Evolutionary conservation across 352 stramenopile genomes (phyloP).

Genomic region (Globisporangium alternatum): DNA sequence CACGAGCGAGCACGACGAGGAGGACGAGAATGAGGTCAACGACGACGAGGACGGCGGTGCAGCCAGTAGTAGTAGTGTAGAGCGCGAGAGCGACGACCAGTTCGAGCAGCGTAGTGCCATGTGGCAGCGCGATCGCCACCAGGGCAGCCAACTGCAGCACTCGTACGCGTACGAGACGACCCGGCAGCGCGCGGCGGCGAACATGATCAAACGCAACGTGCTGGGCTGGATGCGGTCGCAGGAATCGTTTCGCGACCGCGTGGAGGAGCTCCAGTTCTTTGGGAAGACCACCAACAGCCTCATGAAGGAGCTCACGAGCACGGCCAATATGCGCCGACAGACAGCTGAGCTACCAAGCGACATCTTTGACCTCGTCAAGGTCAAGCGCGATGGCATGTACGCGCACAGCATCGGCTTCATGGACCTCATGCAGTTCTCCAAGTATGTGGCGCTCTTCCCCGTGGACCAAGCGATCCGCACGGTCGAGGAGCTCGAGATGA

Average conservation of each 20-base stretch:
- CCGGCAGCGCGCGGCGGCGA: conserved; percentile 49
- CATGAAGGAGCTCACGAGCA: conserved; percentile 42
- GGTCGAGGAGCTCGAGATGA: conserved; percentile 53
- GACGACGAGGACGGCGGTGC: conserved; percentile 20
- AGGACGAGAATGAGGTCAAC: conserved; percentile 22
- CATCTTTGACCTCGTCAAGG: conserved; percentile 45
- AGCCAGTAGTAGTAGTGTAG: not conserved
- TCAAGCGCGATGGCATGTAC: conserved; percentile 20
- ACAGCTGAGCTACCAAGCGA: conserved; percentile 15
- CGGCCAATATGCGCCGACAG: conserved; percentile 8
- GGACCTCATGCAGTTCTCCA: conserved; percentile 62
- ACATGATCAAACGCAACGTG: conserved; percentile 61
- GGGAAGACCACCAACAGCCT: conserved; percentile 52
- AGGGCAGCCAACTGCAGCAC: conserved; percentile 19
- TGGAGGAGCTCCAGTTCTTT: conserved; percentile 61
- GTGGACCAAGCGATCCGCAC: conserved; percentile 61
- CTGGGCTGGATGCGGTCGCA: conserved; percentile 48
- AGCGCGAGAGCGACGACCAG: not conserved
- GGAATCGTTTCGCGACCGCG: conserved; percentile 47
- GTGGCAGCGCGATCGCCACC: conserved; percentile 11
- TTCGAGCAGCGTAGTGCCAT: not conserved
- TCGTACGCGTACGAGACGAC: conserved; percentile 62
- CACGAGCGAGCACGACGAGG: conserved; percentile 25
- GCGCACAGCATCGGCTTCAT: conserved; percentile 43
- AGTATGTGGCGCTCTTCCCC: conserved; percentile 63